Base-by-base conservation (phyloP, 164 flowering plant genomes). In the Nelumbo lutea region DNA sequence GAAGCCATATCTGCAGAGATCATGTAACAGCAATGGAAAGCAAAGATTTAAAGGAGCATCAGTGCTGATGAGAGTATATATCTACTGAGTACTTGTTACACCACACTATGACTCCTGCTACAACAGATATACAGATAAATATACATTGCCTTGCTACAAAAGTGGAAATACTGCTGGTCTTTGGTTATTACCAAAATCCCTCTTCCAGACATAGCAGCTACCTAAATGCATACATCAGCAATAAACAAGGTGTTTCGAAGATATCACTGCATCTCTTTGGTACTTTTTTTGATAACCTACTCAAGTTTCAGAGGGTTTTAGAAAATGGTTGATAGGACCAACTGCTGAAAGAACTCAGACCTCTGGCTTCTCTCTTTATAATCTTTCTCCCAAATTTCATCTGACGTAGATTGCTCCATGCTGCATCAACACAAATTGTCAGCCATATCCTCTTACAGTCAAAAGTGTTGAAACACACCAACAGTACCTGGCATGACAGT, bases 321-420 rank as follows among this genome's bases (percentile, higher is more conserved):
- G 75, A 81, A 79, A 59, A 85, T 78, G 74, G 82, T 83, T 62
- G 90, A 85, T 8, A 67, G 3, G 9, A 88, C 62, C 74, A 84
- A 68, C 62, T 83, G 73, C 68, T 79, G 86, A 46, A 79, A 63
- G 63, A 85, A 88, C 45, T 56, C 75, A 10, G 79, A 82, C 71
- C 77, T 77, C 66, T 70, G 80, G 70, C n/a, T 82, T 67, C 63
- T 77, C 76, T 83, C 84, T 72, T 78, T 79, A 7, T 42, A 48
- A 15, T 80, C 77, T 65, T 79, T 72, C 64, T 76, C 79, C 39
- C 67, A 67, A 47, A n/a, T 65, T 68, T 73, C 77, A 45, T 65
- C 73, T 5, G 8, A 8, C 8, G 50, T 55, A 7, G 76, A 66
- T 59, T 63, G 40, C 59, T 65, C 68, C 9, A 52, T 52, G 72